These are phyloP conservation scores for Terfezia boudieri DNA, from an alignment of 495 filamentous ascomycete species.

Conservation along the genomic window DNA sequence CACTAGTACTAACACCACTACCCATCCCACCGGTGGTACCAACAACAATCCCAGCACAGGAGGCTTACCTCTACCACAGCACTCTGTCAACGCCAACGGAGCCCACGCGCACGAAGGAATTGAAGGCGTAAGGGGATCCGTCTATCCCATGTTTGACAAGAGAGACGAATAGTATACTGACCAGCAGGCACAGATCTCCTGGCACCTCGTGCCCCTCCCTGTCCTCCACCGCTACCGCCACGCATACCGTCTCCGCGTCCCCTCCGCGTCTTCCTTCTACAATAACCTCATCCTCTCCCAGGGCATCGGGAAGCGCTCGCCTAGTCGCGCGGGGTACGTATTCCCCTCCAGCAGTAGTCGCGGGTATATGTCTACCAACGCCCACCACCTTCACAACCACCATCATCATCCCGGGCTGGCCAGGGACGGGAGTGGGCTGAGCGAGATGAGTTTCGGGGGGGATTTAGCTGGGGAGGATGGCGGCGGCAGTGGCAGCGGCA, in stretches of 20 bases:
- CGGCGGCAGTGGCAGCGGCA: conserved; percentile 41
- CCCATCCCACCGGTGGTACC: background rate
- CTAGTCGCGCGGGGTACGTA: conserved; percentile 6
- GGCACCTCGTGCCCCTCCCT: conserved; percentile 12
- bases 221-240: conserved; percentile 16
- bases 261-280: conserved; percentile 11
- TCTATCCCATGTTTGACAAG: too few relatives aligned
- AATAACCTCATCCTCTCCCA: conserved; percentile 14
- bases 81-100: conserved; percentile 11
- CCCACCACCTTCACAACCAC: too few relatives aligned
- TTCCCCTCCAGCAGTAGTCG: background rate
- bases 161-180: background rate
- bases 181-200: conserved; percentile 10
- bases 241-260: conserved; percentile 12
- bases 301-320: conserved; percentile 13
- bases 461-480: background rate
- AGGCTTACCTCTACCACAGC: background rate
- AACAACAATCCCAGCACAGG: background rate
- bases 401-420: too few relatives aligned
- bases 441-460: background rate
- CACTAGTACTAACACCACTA: too few relatives aligned
- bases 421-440: background rate
- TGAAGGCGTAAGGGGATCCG: conserved; percentile 12
- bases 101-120: conserved; percentile 18
- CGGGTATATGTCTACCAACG: background rate